Evolutionary conservation across 148 eudicot genomes (phyloP), one percentile per base, ranked within the genome.

Genomic region (Rhododendron vialii): DNA sequence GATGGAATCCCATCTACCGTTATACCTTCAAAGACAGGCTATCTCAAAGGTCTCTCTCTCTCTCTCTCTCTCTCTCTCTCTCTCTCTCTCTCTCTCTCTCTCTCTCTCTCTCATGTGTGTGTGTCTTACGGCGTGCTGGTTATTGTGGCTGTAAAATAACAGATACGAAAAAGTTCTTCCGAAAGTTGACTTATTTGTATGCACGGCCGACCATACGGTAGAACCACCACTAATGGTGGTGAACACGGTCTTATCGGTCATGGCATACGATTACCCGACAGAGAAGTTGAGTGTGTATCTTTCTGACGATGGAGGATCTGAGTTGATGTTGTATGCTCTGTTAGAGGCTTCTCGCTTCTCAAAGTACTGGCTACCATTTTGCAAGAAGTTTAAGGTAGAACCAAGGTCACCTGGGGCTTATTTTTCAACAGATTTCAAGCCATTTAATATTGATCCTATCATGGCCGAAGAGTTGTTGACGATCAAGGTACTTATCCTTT

Each of bases 1-100:
- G 90, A 0, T 83, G 45, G 55, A 86, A 71, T 80, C 88, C 88
- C 15, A 24, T 86, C 73, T 59, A 57, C 17, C 88, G 90, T 3
- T 28, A 30, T 26, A 78, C 90, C 88, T 86, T 88, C 77, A 86
- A 88, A 80, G 81, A 88, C 48, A 83, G 86, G 84, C 90, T 88
- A 6, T 82, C 88, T 1, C 71, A 41, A 59, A 86, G 84, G 88
- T 59, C 73, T 59, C 63, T 26, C 65, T 55, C 83, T 81, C 83
- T 80, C 65, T 80, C 83, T 82, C 53, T 82, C 57, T 63, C 84
- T 82, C 84, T 24, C 43, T 57, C 71, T 35, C 69, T 33, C 33
- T 30, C 85, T 71, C 79, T 71, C 43, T 83, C 43, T 71, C 41
- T 63, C 84, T 82, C 84, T 24, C 41, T 57, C 71, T 35, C 69